These are phyloP conservation scores for Eleusine coracana DNA, from an alignment of 176 grass and related monocot genomes.

Conservation along the genomic window DNA sequence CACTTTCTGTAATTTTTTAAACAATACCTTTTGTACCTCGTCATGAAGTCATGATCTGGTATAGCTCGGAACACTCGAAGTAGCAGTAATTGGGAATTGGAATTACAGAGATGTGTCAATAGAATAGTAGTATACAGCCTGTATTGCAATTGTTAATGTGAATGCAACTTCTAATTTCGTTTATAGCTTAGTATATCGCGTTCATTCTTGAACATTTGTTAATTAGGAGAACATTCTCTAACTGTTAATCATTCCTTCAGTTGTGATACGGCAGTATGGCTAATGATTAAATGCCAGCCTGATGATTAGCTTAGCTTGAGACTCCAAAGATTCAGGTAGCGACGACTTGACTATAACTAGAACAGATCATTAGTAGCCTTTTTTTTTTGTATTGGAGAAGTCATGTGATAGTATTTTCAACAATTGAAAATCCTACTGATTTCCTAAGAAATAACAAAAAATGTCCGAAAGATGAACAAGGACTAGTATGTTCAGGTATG, in stretches of 20 bases:
- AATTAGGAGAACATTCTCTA: neutral
- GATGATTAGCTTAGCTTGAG: constrained; percentile 20
- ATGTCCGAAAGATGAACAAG: too few species aligned
- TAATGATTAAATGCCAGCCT: constrained; percentile 7
- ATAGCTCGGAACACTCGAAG: neutral
- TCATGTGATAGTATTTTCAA: neutral
- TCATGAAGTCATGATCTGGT: neutral
- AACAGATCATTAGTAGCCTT: neutral
- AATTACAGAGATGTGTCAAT: neutral
- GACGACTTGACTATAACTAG: neutral
- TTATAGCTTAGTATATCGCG: neutral
- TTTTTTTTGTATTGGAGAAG: neutral
- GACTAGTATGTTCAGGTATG: neutral
- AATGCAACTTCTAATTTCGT: neutral
- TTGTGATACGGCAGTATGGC: constrained; percentile 16
- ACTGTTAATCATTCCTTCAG: constrained; percentile 33
- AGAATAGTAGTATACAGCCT: neutral
- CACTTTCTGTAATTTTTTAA: constrained; percentile 17
- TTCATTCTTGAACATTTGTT: neutral
- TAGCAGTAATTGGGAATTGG: neutral
- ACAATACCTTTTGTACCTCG: neutral
- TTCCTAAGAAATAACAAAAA: too few species aligned
- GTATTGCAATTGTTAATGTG: neutral
- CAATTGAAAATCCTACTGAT: neutral
- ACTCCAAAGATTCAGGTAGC: neutral